phyloP scores from a whole-genome alignment of 1,139 yeast species.

The Candida freyschussii region DNA sequence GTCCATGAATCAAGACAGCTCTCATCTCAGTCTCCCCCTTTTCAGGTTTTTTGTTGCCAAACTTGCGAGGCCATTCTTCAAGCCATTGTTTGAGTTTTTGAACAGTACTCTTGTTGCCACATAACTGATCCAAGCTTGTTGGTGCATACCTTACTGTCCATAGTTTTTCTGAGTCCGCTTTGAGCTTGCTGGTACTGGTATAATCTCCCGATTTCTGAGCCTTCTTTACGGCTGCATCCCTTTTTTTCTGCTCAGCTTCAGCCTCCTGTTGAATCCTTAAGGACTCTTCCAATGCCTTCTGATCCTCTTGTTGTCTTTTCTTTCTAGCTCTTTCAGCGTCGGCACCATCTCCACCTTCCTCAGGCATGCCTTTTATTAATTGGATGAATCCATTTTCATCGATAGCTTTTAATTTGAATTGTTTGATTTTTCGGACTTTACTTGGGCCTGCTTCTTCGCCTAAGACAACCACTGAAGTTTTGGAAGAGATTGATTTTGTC shows the following conservation, averaged over 20 bases:
- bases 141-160: slow-evolving; percentile 98
- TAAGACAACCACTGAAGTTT: slow-evolving; percentile 82
- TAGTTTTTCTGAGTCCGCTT: slow-evolving; percentile 46
- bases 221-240: slow-evolving; percentile 24
- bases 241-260: slow-evolving; percentile 27
- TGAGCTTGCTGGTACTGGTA: slow-evolving; percentile 18
- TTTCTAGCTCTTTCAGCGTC: slow-evolving; percentile 68
- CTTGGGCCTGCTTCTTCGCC: slow-evolving; percentile 98
- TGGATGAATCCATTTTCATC: slow-evolving; percentile 82
- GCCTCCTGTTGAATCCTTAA: slow-evolving; percentile 39
- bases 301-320: slow-evolving; percentile 66
- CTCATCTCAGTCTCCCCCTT: slow-evolving; percentile 61
- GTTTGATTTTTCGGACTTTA: slow-evolving; percentile 77
- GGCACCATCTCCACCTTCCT: slow-evolving; percentile 83
- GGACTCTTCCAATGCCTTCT: slow-evolving; percentile 46
- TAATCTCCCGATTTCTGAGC: slow-evolving; percentile 23
- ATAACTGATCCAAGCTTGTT: slow-evolving; percentile 61
- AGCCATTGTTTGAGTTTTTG: slow-evolving; percentile 69
- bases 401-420: slow-evolving; percentile 70
- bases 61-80: slow-evolving; percentile 61
- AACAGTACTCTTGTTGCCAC: slow-evolving; percentile 86
- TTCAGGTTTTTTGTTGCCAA: slow-evolving; percentile 53
- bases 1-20: slow-evolving; percentile 82
- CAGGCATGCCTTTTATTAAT: slow-evolving; percentile 76
- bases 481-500: slow-evolving; percentile 78